A percentile compares a stretch with the other conserved stretches of the same genome.
These are phyloP conservation scores for Talaromyces proteolyticus DNA, from an alignment of 495 filamentous ascomycete genomes.

Conservation along the genomic window DNA sequence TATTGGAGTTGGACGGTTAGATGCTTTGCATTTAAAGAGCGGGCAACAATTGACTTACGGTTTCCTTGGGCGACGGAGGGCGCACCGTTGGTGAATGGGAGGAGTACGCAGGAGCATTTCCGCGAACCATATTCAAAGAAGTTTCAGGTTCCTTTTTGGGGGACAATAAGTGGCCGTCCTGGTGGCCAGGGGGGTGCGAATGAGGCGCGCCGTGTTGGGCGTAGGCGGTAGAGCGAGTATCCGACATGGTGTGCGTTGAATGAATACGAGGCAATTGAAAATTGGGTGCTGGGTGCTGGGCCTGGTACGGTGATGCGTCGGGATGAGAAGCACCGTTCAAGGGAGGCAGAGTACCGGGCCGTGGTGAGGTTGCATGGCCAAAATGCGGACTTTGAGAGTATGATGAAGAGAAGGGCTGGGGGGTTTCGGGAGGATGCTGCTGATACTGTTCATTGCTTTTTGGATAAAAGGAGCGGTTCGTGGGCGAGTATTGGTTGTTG, in stretches of 20 bases:
- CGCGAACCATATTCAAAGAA: conserved; percentile 22
- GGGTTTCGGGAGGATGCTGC: conserved; percentile 47
- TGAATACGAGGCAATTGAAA: conserved; percentile 37
- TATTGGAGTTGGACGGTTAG: conserved; percentile 23
- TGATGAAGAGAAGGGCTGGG: conserved; percentile 47
- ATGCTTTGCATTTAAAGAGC: neutral
- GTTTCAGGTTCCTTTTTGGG: conserved; percentile 36
- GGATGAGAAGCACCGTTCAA: conserved; percentile 40
- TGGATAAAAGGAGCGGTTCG: conserved; percentile 44
- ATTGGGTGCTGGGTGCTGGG: conserved; percentile 25
- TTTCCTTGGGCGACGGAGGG: conserved; percentile 34
- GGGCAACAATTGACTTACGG: conserved; percentile 20
- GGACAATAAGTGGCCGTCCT: conserved; percentile 37
- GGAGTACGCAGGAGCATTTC: conserved; percentile 26
- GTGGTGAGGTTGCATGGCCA: conserved; percentile 44
- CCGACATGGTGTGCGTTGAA: conserved; percentile 30
- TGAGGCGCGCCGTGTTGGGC: conserved; percentile 34
- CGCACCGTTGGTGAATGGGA: conserved; percentile 17
- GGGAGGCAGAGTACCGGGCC: conserved; percentile 44
- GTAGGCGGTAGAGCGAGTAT: conserved; percentile 36
- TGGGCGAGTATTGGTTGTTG: conserved; percentile 30
- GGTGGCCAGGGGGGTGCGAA: conserved; percentile 38
- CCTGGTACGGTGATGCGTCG: conserved; percentile 39
- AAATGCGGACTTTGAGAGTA: conserved; percentile 47
- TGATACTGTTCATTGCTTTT: conserved; percentile 56